phyloP scores from a whole-genome alignment of 2,329 filamentous ascomycete genomes.

The Cercospora sp. region DNA sequence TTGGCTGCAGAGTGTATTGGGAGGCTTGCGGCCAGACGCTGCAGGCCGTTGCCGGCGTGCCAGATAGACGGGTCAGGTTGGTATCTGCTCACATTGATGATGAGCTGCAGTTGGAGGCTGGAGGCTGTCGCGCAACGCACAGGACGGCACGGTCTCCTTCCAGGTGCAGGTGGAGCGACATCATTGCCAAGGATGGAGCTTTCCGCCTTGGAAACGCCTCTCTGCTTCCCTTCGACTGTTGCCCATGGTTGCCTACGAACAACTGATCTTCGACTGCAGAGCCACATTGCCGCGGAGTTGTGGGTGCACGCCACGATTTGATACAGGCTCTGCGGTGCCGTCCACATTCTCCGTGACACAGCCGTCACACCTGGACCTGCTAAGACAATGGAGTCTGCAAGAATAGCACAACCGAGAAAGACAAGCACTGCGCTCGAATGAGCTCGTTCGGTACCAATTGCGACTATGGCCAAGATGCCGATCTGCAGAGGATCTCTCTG shows the following conservation, averaged over 20 bases:
- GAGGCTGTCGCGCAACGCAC: not conserved
- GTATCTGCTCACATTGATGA: not conserved
- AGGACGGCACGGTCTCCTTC: not conserved
- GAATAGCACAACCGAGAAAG: not conserved
- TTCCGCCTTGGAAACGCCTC: not conserved
- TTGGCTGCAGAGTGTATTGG: not conserved
- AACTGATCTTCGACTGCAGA: not conserved
- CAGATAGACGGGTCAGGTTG: not conserved
- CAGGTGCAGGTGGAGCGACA: not conserved
- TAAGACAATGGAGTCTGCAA: not conserved
- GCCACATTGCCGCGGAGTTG: not conserved
- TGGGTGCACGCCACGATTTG: not conserved
- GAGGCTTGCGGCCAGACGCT: not conserved
- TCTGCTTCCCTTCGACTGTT: not conserved
- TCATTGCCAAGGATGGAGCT: not conserved
- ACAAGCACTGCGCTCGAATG: not conserved
- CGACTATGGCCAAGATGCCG: slow-evolving; percentile 1
- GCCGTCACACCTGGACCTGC: not conserved
- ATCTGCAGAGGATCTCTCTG: slow-evolving; percentile 5
- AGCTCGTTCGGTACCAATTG: not conserved
- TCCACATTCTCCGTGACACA: not conserved
- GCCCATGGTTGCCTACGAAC: not conserved
- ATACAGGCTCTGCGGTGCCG: not conserved
- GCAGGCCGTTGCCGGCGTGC: not conserved
- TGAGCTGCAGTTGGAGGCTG: not conserved